Evolutionary conservation across 2,329 filamentous ascomycete species (phyloP), one percentile per base, ranked within the genome.

Genomic region (Nemania sp.): DNA sequence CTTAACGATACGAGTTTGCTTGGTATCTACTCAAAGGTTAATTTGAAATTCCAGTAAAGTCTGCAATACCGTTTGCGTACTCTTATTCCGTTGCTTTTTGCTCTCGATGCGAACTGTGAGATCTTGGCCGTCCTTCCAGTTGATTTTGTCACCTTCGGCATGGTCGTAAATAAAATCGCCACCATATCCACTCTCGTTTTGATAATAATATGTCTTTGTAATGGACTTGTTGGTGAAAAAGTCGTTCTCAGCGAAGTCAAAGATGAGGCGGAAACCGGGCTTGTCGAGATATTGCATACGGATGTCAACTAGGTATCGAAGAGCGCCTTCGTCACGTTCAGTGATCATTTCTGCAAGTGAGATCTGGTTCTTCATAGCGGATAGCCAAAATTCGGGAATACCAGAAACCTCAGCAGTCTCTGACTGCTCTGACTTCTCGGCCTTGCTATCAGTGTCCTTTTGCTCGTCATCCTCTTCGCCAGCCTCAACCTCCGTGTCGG

Each of bases 51-150:
- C 52, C 47, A 24, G 22, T 15, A 26, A 26, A 45, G 20, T 20
- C 11, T 38, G 7, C 1, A 20, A 60, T n/a, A 8, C 41, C 15
- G 8, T 41, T 43, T 57, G 29, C 86, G 85, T 87, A 99, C 96
- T 98, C 90, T 98, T 99, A 86, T 99, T 99, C 73, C 96, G 90
- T 86, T 99, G 96, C 88, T 99, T 99, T 90, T 99, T 99, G 87
- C 93, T 97, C 87, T 99, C 96, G 69, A 98, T 86, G 74, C 93
- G 91, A 73, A 98, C 92, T 53, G 96, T 99, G 75, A 99, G 86
- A 79, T 99, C 96, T 82, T 97, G 94, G 77, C 92, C 92, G 10
- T 90, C 85, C 84, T 97, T 96, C 96, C 96, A 99, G 76, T 98
- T 92, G 77, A 99, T 97, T 87, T 97, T 96, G 81, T 97, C 93